phyloP scores from a whole-genome alignment of 305 asterid species.

The Nicotiana rustica region DNA sequence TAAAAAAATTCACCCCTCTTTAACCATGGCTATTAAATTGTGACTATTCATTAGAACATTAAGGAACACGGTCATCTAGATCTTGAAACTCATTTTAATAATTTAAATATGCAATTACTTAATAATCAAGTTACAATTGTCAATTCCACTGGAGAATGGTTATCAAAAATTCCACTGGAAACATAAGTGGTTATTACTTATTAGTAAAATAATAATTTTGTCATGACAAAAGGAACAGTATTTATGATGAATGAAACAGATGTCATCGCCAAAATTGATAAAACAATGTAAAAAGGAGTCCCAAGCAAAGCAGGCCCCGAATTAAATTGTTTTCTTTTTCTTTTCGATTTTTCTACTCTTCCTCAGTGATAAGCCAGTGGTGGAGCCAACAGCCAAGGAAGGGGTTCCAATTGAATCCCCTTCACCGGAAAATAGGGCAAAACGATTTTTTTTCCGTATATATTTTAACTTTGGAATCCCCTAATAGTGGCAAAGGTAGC shows the following conservation, averaged over 20 bases:
- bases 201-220: neutral
- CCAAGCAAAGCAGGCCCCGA: neutral
- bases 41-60: slow-evolving; percentile 4
- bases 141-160: neutral
- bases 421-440: no score
- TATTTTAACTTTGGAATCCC: no score
- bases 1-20: slow-evolving; percentile 1
- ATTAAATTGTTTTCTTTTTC: neutral
- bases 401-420: no score
- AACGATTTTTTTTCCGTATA: no score
- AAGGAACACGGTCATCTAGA: neutral
- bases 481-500: no score
- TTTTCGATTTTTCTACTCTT: neutral
- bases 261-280: neutral
- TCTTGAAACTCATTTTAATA: no score
- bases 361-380: neutral
- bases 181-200: neutral
- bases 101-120: neutral
- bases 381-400: no score
- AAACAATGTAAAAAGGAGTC: neutral
- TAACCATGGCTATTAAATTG: neutral
- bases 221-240: neutral
- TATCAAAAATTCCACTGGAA: no score
- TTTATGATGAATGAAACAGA: neutral
- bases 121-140: neutral